These are phyloP conservation scores for Tillandsia leiboldiana DNA, from an alignment of 176 grass and related monocot genomes.

Conservation along the genomic window DNA sequence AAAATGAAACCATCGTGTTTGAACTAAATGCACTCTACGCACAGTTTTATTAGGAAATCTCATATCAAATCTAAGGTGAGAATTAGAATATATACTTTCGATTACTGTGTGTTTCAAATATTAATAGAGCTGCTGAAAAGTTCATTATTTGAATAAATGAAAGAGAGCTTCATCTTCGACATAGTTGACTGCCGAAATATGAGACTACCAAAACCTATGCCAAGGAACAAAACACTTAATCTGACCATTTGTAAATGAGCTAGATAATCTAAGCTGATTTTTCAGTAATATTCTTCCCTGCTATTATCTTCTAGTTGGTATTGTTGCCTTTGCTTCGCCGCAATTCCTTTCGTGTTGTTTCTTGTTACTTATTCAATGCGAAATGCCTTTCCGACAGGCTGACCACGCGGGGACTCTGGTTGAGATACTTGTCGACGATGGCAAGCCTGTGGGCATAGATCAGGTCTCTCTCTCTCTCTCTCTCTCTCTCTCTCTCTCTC, in stretches of 20 bases:
- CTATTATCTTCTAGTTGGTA: background rate
- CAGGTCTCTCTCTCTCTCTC: conserved; percentile 5
- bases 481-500: background rate
- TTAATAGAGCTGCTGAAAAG: background rate
- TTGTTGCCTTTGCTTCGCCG: background rate
- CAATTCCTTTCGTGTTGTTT: background rate
- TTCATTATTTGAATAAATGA: background rate
- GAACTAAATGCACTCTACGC: background rate
- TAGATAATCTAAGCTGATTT: background rate
- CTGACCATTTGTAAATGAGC: background rate
- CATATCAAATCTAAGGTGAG: background rate
- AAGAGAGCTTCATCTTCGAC: background rate
- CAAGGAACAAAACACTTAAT: background rate
- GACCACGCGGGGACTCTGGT: conserved; percentile 11
- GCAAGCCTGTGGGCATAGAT: conserved; percentile 19
- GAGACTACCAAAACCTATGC: background rate
- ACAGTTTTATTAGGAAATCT: background rate
- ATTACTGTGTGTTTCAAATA: background rate
- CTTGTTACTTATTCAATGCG: background rate
- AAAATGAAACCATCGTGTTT: background rate
- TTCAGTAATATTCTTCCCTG: background rate
- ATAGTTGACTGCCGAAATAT: background rate
- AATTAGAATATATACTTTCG: background rate
- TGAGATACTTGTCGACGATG: conserved; percentile 17
- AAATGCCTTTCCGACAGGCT: conserved; percentile 5